Conservation (phyloP, 2,329 filamentous ascomycete genomes). For the Colletotrichum gloeosporioides region DNA sequence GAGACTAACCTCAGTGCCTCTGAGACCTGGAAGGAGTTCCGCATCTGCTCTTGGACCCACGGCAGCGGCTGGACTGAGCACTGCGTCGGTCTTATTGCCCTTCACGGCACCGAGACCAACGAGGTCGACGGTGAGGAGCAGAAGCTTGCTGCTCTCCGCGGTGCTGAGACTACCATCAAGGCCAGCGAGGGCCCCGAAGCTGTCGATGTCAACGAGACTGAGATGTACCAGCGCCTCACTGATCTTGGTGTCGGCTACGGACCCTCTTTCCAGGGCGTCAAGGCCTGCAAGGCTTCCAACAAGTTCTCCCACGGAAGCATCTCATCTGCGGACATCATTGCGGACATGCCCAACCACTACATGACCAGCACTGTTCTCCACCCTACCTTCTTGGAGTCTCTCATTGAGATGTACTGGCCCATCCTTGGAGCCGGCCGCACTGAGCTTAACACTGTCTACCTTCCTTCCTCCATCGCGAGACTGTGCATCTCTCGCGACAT, state of each 20-base stretch:
- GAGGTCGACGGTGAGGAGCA: constrained; percentile 42
- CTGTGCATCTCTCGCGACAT: constrained; percentile 31
- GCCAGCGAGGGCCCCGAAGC: constrained; percentile 32
- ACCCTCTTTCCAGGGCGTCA: constrained; percentile 55
- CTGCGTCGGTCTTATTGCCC: constrained; percentile 57
- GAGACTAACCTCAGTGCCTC: constrained; percentile 47
- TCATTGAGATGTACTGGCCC: constrained; percentile 33
- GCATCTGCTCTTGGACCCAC: constrained; percentile 58
- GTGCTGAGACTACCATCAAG: constrained; percentile 33
- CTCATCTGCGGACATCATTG: constrained; percentile 9
- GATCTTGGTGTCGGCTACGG: constrained; percentile 56
- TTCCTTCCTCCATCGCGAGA: constrained; percentile 35
- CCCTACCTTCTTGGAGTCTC: constrained; percentile 25
- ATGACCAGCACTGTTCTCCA: constrained; percentile 24
- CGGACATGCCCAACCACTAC: constrained; percentile 26
- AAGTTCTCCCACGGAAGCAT: constrained; percentile 19
- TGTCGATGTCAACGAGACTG: constrained; percentile 21
- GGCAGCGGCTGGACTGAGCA: constrained; percentile 63
- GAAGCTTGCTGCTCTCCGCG: constrained; percentile 27
- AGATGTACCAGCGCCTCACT: constrained; percentile 52
- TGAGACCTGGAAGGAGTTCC: constrained; percentile 60
- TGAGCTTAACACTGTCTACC: constrained; percentile 35
- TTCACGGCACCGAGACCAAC: constrained; percentile 40
- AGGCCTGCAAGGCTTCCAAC: constrained; percentile 43
- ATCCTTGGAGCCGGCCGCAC: constrained; percentile 34